Evolutionary conservation across 2,329 filamentous ascomycete species (phyloP).

Genomic region (Fusarium pseudograminearum): DNA sequence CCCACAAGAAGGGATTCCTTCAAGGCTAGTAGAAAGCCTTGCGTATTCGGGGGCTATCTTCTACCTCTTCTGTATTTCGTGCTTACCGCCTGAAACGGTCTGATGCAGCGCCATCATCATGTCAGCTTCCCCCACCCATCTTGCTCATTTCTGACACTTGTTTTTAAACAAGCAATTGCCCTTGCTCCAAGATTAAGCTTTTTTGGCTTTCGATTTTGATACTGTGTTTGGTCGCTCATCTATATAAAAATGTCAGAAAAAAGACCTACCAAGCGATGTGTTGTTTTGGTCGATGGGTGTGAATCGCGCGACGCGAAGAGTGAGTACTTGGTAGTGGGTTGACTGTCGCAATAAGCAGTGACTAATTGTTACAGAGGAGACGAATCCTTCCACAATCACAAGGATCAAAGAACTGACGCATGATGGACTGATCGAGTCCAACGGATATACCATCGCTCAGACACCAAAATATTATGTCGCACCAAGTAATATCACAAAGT

Average conservation of each 20-base stretch:
- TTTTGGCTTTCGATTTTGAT: not conserved
- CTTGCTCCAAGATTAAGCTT: not conserved
- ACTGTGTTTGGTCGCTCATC: not conserved
- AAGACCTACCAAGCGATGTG: constrained; percentile 30
- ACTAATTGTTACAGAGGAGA: constrained; percentile 30
- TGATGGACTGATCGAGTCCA: constrained; percentile 26
- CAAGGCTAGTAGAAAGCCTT: constrained; percentile 20
- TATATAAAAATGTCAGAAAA: constrained; percentile 33
- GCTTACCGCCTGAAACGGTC: constrained; percentile 17
- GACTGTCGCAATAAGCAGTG: not conserved
- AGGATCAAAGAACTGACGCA: constrained; percentile 35
- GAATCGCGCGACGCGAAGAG: constrained; percentile 15
- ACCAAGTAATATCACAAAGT: constrained; percentile 11
- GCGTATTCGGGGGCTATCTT: constrained; percentile 17
- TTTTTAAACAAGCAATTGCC: not conserved
- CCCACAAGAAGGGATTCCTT: not conserved
- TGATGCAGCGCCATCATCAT: not conserved
- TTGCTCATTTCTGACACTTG: not conserved
- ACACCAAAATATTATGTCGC: constrained; percentile 38
- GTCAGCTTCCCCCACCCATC: constrained; percentile 18
- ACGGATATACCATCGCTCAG: constrained; percentile 20
- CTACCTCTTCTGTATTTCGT: not conserved
- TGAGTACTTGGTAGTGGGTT: not conserved
- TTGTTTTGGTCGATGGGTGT: constrained; percentile 41
- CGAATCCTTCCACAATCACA: constrained; percentile 39